Conservation (phyloP, 208 protist species). For the Trypanosoma lewisi region DNA sequence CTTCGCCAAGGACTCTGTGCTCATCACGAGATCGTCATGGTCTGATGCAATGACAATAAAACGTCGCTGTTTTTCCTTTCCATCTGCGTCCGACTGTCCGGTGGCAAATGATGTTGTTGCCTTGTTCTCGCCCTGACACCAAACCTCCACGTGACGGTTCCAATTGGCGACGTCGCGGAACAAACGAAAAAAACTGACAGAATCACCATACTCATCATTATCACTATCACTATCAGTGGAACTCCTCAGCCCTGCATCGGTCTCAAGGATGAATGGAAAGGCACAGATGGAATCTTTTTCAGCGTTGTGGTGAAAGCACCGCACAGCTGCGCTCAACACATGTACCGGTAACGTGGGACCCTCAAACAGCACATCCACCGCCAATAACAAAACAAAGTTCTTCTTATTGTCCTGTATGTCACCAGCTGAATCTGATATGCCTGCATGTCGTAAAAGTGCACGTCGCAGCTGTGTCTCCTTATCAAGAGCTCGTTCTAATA, state of each 20-base stretch:
- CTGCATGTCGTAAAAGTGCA: constrained; percentile 32
- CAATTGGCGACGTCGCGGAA: constrained; percentile 66
- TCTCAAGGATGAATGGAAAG: constrained; percentile 33
- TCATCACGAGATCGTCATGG: constrained; percentile 44
- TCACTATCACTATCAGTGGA: constrained; percentile 5
- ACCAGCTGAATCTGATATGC: constrained; percentile 3
- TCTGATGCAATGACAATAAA: constrained; percentile 78
- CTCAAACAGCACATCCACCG: constrained; percentile 79
- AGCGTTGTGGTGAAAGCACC: constrained; percentile 38
- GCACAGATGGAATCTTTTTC: constrained; percentile 5
- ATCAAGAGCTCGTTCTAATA: constrained; percentile 44
- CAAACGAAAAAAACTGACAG: constrained; percentile 71
- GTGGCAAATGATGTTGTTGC: not conserved
- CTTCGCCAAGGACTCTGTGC: constrained; percentile 49
- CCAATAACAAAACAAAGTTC: constrained; percentile 42
- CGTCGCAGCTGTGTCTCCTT: constrained; percentile 25
- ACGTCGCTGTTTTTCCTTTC: constrained; percentile 22
- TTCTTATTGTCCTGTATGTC: not conserved
- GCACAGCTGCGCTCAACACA: constrained; percentile 69
- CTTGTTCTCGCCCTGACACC: constrained; percentile 3
- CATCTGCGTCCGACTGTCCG: not conserved
- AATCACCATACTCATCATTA: constrained; percentile 20
- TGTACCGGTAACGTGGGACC: constrained; percentile 60
- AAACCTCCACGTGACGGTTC: constrained; percentile 70
- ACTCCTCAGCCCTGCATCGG: constrained; percentile 8